Conservation (phyloP, 2,329 filamentous ascomycete species). For the Alternaria triticimaculans region DNA sequence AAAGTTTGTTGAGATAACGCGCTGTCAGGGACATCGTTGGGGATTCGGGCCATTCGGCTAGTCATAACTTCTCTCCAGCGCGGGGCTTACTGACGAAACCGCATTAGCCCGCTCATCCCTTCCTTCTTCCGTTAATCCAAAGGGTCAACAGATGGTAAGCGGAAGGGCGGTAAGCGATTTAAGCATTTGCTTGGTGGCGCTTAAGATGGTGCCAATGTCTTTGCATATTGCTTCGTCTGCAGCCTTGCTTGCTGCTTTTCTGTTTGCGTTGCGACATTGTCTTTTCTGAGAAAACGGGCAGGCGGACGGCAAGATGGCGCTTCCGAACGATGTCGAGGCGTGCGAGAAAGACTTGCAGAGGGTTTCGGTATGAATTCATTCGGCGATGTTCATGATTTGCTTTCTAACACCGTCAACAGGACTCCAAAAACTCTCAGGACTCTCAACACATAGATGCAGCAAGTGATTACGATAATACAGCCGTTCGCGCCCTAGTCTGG, state of each 20-base stretch:
- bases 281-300: neutral
- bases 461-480: neutral
- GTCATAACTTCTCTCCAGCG: neutral
- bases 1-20: neutral
- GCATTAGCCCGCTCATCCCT: neutral
- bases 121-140: neutral
- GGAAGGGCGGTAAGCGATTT: neutral
- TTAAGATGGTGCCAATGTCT: neutral
- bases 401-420: neutral
- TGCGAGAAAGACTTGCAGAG: neutral
- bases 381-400: neutral
- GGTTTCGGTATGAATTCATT: neutral
- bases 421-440: neutral
- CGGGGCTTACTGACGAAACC: neutral
- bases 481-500: neutral
- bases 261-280: neutral
- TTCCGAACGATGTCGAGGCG: neutral
- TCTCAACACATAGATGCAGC: neutral
- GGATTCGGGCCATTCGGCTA: neutral
- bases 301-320: neutral
- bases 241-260: neutral
- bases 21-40: neutral
- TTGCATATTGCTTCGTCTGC: neutral
- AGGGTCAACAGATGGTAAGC: neutral
- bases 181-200: constrained; percentile 9